Base-by-base conservation (phyloP, 805 yeast species). In the Teunomyces funiuensis region DNA sequence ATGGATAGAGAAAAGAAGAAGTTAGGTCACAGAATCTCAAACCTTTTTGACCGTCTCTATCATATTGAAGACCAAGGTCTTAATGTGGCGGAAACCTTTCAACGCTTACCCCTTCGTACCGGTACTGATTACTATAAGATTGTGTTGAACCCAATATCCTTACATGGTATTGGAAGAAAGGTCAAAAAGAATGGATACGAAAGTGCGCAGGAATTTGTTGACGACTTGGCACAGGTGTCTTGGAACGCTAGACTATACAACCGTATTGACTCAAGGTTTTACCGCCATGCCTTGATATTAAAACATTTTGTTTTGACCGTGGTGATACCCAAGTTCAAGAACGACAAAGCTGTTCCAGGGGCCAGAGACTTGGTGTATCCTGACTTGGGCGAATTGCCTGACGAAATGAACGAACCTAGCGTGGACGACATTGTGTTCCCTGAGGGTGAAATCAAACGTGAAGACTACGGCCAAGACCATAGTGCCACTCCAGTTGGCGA, bases 181-280 rank as follows among this genome's bases (percentile, higher is more conserved):
- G 63, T 86, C 26, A 78, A 79, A 44, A 69, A 73, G 29, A 63
- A 61, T 37, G 65, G 64, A 45, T 90, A 89, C 65, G 59, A 66
- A 4, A 70, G 70, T 34, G 79, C 87, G 0, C 85, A 82, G 51
- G 82, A 80, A 33, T 89, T 88, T 60, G 66, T 90, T 27, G 75
- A 70, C 43, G 97, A 90, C 60, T 58, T 90, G 44, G 88, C 84
- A 0, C 95, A 87, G 60, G 85, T 91, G 39, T 77, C 88, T 1
- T 88, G 95, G 89, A 91, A 91, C 57, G 97, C 97, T 2, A 78
- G 87, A 45, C 77, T 83, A 36, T 91, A 83, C 63, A 91, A 91
- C 62, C 81, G 80, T 43, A 82, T 80, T 47, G 81, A 74, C 10
- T 79, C 89, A 0, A 68, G 69, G 13, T 83, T 85, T 40, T 85